Evolutionary conservation across 108 stramenopile genomes (phyloP), one percentile per base, ranked within the genome.

Genomic region (Pseudonitzschia delicatissima): DNA sequence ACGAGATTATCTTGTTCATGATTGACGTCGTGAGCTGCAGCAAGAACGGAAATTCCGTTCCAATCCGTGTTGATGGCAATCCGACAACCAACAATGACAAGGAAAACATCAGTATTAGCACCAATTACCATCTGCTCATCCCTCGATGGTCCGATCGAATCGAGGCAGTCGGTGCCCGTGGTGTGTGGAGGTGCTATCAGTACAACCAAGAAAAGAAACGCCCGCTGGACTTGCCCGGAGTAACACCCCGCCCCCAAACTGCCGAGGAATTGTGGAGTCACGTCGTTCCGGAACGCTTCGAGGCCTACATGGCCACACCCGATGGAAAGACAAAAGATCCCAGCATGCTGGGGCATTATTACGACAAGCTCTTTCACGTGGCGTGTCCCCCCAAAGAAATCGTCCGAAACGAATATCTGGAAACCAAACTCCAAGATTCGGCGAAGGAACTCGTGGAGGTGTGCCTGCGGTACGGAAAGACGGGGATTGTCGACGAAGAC

Each of bases 351-450:
- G 80, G 83, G 1, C 88, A 90, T 67, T 86, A 86, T 50, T 90
- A 86, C 63, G 88, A 90, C 69, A 90, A 90, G 61, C 71, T 90
- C 2, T 64, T 86, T 4, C 88, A 84, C 69, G 67, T 90, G 21
- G 81, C 88, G 11, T 71, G 81, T n/a, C 85, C 85, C 29, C 88
- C 88, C 28, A 45, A 67, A 9, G 66, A 71, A 1, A 78, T 86
- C 50, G 83, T 90, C 15, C 76, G 73, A 12, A 90, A 86, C 66
- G 18, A 51, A 29, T 86, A 86, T 53, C 57, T 86, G 35, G 82
- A 82, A 53, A 32, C 62, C 4, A 61, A 61, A 59, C 74, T 76
- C 4, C 34, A 58, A 57, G 73, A 74, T 20, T 63, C 68, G 6
- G 67, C 77, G 0, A 57, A 68, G 40, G 71, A 73, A 17, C 60